Base-by-base conservation (phyloP, 768 basidiomycete genomes). In the Fomitopsis serialis region DNA sequence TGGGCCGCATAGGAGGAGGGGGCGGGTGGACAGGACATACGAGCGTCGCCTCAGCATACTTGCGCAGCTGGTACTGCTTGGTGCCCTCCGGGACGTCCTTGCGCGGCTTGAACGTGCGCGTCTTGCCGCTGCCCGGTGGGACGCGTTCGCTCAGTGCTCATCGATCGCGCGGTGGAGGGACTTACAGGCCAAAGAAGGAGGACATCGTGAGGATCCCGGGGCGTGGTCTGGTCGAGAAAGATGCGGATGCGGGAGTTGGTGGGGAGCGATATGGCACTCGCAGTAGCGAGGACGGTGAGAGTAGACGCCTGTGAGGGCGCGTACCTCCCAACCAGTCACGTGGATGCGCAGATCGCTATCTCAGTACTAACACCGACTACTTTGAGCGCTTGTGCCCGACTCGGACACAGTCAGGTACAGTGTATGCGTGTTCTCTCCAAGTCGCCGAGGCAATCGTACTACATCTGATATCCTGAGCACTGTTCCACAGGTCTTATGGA, bases 41-140 rank as follows among this genome's bases (percentile, higher is more conserved):
- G 68, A 95, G 73, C 25, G 94, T 96, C n/a, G 92, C 92, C 66
- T 94, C 93, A 8, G 93, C 93, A 65, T 95, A 98, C 77, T 98
- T 98, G 70, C 97, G 85, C 58, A 99, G 76, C 73, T 98, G 96
- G 68, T 95, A 98, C 67, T 98, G 96, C 71, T 96, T 96, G 36
- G 95, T 96, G 37, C 95, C 95, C 69, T 96, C 93, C 4, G 93
- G 89, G 22, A 94, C 87, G 67, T 92, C 91, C 71, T 90, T 93
- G 63, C 93, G 87, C 25, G 96, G 96, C 66, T 95, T 96, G 81
- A 98, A 98, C 17, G 96, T 94, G 52, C 92, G 84, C 35, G 89
- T 91, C 74, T 93, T 94, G 40, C 89, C 91, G 44, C 92, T 93
- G 59, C 29, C 37, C 15, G 15, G 5, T 21, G 13, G 15, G 44